phyloP scores from a whole-genome alignment of 202 grass and related monocot species.

The Schoenoplectus tabernaemontani region DNA sequence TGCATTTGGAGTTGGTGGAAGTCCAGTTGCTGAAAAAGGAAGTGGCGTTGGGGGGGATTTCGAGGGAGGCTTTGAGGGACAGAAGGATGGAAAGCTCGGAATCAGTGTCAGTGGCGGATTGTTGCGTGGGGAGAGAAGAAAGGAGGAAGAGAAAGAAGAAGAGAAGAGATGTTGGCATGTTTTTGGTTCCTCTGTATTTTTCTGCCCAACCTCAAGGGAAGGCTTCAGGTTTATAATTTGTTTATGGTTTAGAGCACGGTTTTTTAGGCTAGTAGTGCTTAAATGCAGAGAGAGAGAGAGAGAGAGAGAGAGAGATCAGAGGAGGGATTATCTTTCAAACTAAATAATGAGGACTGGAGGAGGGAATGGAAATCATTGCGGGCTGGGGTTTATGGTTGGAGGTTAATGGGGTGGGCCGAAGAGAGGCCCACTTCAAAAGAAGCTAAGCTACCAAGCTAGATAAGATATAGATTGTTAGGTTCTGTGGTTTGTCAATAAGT shows the following conservation, averaged over 20 bases:
- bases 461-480: too few species aligned
- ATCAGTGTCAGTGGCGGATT: background rate
- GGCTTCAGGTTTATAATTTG: background rate
- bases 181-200: background rate
- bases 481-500: slow-evolving; percentile 3
- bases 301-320: background rate
- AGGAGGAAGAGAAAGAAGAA: slow-evolving; percentile 10
- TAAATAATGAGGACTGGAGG: background rate
- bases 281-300: background rate
- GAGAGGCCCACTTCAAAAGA: slow-evolving; percentile 21
- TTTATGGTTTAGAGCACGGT: background rate
- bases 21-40: slow-evolving; percentile 45
- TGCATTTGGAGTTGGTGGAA: slow-evolving; percentile 30
- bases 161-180: slow-evolving; percentile 8
- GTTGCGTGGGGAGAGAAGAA: background rate
- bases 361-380: background rate
- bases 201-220: background rate
- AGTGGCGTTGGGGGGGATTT: slow-evolving; percentile 3
- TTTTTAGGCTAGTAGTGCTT: background rate
- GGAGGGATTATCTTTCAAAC: background rate
- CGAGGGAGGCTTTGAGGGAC: slow-evolving; percentile 41
- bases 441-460: too few species aligned
- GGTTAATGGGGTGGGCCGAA: background rate
- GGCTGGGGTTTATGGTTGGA: background rate
- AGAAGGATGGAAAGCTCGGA: slow-evolving; percentile 34